Conservation (phyloP, 441 rosid genomes). For the Eruca vesicaria region DNA sequence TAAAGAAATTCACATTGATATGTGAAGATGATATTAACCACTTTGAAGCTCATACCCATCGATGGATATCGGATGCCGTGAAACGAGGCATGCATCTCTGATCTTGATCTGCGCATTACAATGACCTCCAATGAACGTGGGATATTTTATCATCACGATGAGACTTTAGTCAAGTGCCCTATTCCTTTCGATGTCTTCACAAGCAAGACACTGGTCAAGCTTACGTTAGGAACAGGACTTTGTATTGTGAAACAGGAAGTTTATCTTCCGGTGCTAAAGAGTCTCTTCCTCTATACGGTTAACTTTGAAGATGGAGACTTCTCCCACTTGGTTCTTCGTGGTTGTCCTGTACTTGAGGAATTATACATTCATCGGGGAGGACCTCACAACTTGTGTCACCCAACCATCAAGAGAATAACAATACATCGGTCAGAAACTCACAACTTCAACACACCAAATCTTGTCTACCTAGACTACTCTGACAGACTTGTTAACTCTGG, state of each 20-base stretch:
- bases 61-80: neutral
- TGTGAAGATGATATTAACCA: neutral
- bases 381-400: neutral
- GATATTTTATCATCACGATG: neutral
- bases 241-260: neutral
- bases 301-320: neutral
- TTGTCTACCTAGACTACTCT: neutral
- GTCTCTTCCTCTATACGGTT: neutral
- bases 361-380: neutral
- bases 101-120: neutral
- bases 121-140: neutral
- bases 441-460: neutral
- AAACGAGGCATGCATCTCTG: neutral
- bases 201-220: neutral
- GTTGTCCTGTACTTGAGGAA: neutral
- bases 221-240: neutral
- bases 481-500: neutral
- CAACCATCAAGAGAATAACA: neutral
- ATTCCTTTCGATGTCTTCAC: neutral
- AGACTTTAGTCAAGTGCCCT: neutral
- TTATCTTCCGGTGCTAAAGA: neutral
- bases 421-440: neutral
- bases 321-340: neutral
- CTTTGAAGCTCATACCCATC: neutral
- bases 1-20: neutral